Evolutionary conservation across 208 protist genomes (phyloP), one percentile per base, ranked within the genome.

Genomic region (Trypanosoma lewisi): DNA sequence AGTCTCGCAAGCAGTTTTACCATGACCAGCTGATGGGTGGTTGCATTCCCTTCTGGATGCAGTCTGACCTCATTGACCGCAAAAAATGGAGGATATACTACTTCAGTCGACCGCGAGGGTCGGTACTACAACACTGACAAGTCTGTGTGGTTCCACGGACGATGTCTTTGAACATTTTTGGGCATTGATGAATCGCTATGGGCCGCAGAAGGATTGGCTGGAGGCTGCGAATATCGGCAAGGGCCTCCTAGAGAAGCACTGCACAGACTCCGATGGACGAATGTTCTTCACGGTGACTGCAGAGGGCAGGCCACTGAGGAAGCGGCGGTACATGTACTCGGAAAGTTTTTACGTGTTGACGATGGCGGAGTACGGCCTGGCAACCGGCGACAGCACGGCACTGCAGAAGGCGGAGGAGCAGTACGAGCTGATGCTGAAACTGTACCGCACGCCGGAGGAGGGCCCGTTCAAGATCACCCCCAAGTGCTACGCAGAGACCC

Each of bases 301-400:
- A 7, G 48, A 67, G 1, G 61, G 48, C 5, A 57, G 45, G 21
- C 48, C 31, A 17, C 50, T 67, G 23, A 30, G 52, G 25, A 67
- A 59, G 33, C 47, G 41, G 5, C 16, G 61, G 31, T 59, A 57
- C 17, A 56, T 58, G 51, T 67, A 59, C 48, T 67, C 61, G 8
- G 48, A 67, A 31, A 59, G 61, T 28, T 67, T 67, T 17, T 67
- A 47, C 48, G 60, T 65, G 2, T 16, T 65, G n/a, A 23, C 44
- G 14, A 54, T 65, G 60, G 60, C 60, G 42, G 60, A 65, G 44
- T 54, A 54, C 33, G 48, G 50, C 12, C 36, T 65, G 9, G 60
- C 60, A 39, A 55, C 60, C 12, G 49, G 50, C 14, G 60, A 65
- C 34, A 49, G 33, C 12, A 45, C 41, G 12, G 33, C 48, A 25